Percentiles rank a stretch among this genome's conserved stretches.
Conservation (phyloP, 2,329 filamentous ascomycete species). For the Escovopsis sp. region DNA sequence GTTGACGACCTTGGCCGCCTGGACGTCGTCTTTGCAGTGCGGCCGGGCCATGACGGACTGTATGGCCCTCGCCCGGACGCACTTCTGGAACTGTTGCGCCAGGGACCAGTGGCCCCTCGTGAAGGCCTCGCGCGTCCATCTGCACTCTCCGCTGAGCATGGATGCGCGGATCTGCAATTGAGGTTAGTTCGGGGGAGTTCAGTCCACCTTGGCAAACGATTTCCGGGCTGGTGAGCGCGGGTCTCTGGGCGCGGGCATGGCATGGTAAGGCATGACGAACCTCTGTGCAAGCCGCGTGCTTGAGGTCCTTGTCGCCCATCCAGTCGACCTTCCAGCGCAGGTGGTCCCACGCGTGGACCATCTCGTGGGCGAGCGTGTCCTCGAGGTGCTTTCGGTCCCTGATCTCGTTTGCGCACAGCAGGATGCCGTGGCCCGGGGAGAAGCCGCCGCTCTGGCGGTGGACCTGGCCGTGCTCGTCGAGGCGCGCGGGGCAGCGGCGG, state of each 20-base stretch:
- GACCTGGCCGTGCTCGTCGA: slow-evolving; percentile 42
- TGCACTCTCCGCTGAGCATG: slow-evolving; percentile 85
- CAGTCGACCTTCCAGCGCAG: slow-evolving; percentile 83
- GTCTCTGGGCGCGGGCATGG: no score
- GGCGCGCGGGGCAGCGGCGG: slow-evolving; percentile 52
- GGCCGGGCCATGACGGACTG: slow-evolving; percentile 67
- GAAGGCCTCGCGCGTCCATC: slow-evolving; percentile 77
- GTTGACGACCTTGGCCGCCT: slow-evolving; percentile 80
- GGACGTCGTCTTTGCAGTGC: slow-evolving; percentile 67
- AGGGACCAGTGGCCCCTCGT: slow-evolving; percentile 74
- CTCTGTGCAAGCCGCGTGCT: slow-evolving; percentile 90
- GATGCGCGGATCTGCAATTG: slow-evolving; percentile 68
- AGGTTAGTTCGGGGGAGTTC: neutral
- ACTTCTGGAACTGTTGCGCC: slow-evolving; percentile 87
- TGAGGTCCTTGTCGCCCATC: slow-evolving; percentile 52
- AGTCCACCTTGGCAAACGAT: no score
- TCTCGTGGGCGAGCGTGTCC: slow-evolving; percentile 90
- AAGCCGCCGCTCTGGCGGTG: slow-evolving; percentile 68
- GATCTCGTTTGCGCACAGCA: slow-evolving; percentile 87
- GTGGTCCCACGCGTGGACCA: slow-evolving; percentile 95
- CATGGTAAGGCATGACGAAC: no score
- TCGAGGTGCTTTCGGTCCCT: slow-evolving; percentile 68
- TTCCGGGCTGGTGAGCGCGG: no score
- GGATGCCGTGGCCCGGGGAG: slow-evolving; percentile 69
- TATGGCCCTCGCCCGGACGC: slow-evolving; percentile 69